These are phyloP conservation scores for Fonsecaea monophora DNA, from an alignment of 2,329 filamentous ascomycete species.

Conservation along the genomic window DNA sequence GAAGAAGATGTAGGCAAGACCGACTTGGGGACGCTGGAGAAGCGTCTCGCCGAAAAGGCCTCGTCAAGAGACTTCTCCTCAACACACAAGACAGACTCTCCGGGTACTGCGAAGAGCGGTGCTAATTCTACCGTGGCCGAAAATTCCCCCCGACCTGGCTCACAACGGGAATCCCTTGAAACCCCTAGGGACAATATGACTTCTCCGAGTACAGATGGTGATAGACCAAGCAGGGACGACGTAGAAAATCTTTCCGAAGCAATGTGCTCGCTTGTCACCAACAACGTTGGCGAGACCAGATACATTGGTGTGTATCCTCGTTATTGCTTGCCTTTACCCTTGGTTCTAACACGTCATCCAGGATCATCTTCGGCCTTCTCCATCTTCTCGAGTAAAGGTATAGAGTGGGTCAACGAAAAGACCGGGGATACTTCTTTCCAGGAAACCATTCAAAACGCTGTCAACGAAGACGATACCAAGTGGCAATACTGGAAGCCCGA, in stretches of 20 bases:
- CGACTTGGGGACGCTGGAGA: slow-evolving; percentile 87
- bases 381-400: slow-evolving; percentile 97
- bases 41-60: slow-evolving; percentile 65
- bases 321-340: not conserved
- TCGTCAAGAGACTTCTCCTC: slow-evolving; percentile 39
- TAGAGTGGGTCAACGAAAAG: slow-evolving; percentile 98
- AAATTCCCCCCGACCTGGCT: slow-evolving; percentile 26
- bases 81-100: slow-evolving; percentile 32
- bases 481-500: slow-evolving; percentile 99
- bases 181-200: slow-evolving; percentile 44
- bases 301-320: slow-evolving; percentile 76
- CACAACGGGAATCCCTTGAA: slow-evolving; percentile 35
- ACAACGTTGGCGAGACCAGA: slow-evolving; percentile 89
- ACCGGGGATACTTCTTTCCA: slow-evolving; percentile 96
- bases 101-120: slow-evolving; percentile 27
- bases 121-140: slow-evolving; percentile 24
- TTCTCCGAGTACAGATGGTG: slow-evolving; percentile 33
- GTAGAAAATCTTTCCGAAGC: slow-evolving; percentile 92
- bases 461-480: slow-evolving; percentile 79
- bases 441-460: slow-evolving; percentile 87
- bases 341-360: slow-evolving; percentile 48
- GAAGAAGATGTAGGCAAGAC: slow-evolving; percentile 86
- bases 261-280: slow-evolving; percentile 98
- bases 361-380: slow-evolving; percentile 97
- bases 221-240: slow-evolving; percentile 59